Conservation (phyloP, 768 basidiomycete genomes). For the Scleroderma citrinum region DNA sequence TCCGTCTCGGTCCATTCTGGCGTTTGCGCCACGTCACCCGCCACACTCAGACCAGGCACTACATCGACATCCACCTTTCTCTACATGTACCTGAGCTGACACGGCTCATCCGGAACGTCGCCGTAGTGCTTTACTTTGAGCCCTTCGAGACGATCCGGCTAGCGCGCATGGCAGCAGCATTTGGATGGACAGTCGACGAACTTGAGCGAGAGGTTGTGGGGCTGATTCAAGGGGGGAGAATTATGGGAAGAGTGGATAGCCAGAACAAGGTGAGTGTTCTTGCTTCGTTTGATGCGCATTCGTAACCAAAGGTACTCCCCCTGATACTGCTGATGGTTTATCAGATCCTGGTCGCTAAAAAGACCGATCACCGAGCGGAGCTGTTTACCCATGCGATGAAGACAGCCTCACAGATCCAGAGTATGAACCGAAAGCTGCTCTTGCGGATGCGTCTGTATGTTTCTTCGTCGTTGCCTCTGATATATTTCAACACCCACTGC, state of each 20-base stretch:
- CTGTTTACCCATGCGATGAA: constrained; percentile 73
- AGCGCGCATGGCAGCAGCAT: constrained; percentile 78
- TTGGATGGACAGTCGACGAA: constrained; percentile 72
- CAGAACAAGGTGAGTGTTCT: constrained; percentile 65
- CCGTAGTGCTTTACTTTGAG: constrained; percentile 83
- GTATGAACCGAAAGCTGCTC: constrained; percentile 74
- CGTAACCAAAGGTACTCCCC: constrained; percentile 4
- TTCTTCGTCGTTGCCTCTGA: background rate
- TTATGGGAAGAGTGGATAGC: constrained; percentile 82
- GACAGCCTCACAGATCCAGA: constrained; percentile 64
- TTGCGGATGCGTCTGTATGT: constrained; percentile 75
- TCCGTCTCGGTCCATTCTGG: no score
- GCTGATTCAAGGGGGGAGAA: constrained; percentile 71
- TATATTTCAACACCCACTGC: background rate
- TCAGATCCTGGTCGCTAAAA: constrained; percentile 78
- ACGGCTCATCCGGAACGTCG: constrained; percentile 65
- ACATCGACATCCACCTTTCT: constrained; percentile 71
- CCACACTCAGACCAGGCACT: constrained; percentile 68
- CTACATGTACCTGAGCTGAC: constrained; percentile 62
- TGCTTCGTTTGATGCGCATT: background rate
- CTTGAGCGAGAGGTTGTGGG: constrained; percentile 69
- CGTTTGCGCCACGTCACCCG: no score
- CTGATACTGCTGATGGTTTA: no score
- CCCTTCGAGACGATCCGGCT: constrained; percentile 85
- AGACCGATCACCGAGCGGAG: constrained; percentile 71